These are phyloP conservation scores for Clavaria fumosa DNA, from an alignment of 768 basidiomycete species.

Conservation along the genomic window DNA sequence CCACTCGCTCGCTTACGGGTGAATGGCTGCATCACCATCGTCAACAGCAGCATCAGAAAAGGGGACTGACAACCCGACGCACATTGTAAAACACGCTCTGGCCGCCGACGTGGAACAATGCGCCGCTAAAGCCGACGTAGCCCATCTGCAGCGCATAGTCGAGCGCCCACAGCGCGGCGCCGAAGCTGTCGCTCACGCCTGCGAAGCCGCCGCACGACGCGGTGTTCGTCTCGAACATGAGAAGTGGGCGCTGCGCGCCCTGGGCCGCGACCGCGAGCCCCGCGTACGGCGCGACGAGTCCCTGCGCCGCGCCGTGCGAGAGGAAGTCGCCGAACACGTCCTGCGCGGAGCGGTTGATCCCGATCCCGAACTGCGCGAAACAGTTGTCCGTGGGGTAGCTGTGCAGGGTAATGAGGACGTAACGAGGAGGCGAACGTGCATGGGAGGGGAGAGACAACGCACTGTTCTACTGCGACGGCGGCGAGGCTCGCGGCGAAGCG, in stretches of 20 bases:
- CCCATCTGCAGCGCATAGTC: constrained; percentile 55
- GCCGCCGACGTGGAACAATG: constrained; percentile 46
- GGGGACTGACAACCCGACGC: constrained; percentile 14
- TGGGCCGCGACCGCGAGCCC: constrained; percentile 31
- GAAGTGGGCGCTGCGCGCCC: constrained; percentile 28
- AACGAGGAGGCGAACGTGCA: background rate
- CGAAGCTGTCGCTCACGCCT: constrained; percentile 47
- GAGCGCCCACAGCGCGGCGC: constrained; percentile 47
- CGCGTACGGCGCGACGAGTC: constrained; percentile 37
- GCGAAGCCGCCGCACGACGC: constrained; percentile 57
- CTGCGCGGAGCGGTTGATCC: constrained; percentile 25
- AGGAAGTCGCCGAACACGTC: constrained; percentile 38
- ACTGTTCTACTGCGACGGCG: constrained; percentile 46
- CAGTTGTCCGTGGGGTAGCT: constrained; percentile 51
- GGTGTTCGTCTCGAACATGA: constrained; percentile 62
- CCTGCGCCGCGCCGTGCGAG: constrained; percentile 36
- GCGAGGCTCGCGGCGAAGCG: constrained; percentile 25
- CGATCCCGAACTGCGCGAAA: constrained; percentile 30
- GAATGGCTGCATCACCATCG: background rate
- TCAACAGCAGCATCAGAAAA: constrained; percentile 21
- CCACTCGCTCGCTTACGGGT: too few relatives aligned
- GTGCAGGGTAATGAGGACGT: background rate
- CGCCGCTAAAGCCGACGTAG: constrained; percentile 38
- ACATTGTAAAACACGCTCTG: constrained; percentile 57
- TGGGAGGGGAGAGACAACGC: constrained; percentile 6